Conservation (phyloP, 306 rosid genomes). For the Castanopsis chinensis region DNA sequence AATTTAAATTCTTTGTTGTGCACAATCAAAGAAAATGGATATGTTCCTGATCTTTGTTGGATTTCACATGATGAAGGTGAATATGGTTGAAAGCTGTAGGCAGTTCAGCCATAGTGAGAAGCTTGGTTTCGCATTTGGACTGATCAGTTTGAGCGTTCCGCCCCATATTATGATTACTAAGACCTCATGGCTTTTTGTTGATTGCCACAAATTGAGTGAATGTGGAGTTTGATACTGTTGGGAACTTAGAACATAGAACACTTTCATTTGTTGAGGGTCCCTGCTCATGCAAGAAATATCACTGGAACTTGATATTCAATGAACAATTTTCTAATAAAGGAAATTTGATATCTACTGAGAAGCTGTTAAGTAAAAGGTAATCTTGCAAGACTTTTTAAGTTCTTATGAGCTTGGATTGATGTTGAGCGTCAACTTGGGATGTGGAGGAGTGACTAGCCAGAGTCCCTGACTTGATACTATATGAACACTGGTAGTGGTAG, state of each 20-base stretch:
- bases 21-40: constrained; percentile 33
- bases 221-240: background rate
- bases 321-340: too few relatives aligned
- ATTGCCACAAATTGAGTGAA: background rate
- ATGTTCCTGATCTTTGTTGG: constrained; percentile 21
- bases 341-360: background rate
- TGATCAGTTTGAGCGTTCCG: background rate
- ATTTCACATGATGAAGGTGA: too few relatives aligned
- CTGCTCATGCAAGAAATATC: too few relatives aligned
- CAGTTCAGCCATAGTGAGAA: too few relatives aligned
- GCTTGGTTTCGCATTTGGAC: too few relatives aligned
- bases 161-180: background rate
- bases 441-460: background rate
- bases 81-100: too few relatives aligned
- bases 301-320: too few relatives aligned
- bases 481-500: background rate
- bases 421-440: background rate
- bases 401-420: background rate
- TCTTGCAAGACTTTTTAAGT: background rate
- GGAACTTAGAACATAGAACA: background rate
- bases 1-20: constrained; percentile 32
- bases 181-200: background rate
- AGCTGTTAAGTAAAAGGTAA: background rate
- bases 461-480: background rate
- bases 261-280: background rate